phyloP scores from a whole-genome alignment of 306 rosid genomes.

The Sechiopsis laciniata region DNA sequence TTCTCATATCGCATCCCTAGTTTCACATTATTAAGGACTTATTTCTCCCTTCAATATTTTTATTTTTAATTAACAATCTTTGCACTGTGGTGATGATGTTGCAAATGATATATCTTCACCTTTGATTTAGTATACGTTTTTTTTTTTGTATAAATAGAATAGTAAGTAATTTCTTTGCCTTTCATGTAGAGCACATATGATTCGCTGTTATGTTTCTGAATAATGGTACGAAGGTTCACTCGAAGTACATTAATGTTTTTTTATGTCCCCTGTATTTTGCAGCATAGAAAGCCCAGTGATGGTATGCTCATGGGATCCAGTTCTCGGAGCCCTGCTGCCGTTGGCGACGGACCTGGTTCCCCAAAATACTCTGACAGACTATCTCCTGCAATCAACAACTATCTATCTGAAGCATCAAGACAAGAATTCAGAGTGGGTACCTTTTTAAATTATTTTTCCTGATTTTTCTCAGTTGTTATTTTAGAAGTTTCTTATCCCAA shows the following conservation, averaged over 20 bases:
- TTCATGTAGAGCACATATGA: background rate
- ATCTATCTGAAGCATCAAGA: constrained; percentile 93
- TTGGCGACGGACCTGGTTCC: constrained; percentile 80
- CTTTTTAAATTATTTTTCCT: background rate
- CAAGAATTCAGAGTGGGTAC: constrained; percentile 91
- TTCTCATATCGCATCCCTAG: background rate
- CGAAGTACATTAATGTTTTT: background rate
- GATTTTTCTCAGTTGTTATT: constrained; percentile 6
- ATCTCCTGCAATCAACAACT: constrained; percentile 91
- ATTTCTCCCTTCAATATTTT: background rate
- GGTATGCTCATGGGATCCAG: constrained; percentile 88
- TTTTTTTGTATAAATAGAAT: background rate
- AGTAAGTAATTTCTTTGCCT: background rate
- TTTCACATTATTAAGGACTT: background rate
- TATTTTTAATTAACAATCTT: background rate
- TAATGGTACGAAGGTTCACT: background rate
- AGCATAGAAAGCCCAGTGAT: constrained; percentile 95
- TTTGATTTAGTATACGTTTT: background rate
- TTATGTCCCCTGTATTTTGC: constrained; percentile 31
- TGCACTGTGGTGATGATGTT: background rate
- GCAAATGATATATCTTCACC: background rate
- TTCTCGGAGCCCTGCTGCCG: constrained; percentile 89
- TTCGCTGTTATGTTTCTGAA: background rate
- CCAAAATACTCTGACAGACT: constrained; percentile 96
- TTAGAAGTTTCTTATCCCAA: background rate